phyloP scores from a whole-genome alignment of 495 filamentous ascomycete genomes.

The Umbilicaria muhlenbergii region DNA sequence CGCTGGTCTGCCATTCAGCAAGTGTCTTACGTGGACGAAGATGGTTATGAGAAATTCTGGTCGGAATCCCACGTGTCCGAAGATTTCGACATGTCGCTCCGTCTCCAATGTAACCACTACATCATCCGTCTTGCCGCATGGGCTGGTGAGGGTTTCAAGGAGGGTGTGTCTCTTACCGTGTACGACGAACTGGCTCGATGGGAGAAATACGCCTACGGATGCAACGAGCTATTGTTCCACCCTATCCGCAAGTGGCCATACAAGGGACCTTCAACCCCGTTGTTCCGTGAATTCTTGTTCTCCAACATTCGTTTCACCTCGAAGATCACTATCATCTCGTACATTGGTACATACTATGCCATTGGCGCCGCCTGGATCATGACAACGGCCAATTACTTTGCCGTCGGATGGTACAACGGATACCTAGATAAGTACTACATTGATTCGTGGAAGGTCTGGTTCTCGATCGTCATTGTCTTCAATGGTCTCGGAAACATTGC shows the following conservation, averaged over 20 bases:
- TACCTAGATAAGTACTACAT: slow-evolving; percentile 67
- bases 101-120: slow-evolving; percentile 57
- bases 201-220: slow-evolving; percentile 81
- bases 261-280: slow-evolving; percentile 51
- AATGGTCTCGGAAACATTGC: slow-evolving; percentile 31
- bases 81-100: slow-evolving; percentile 77
- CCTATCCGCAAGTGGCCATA: slow-evolving; percentile 33
- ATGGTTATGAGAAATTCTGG: slow-evolving; percentile 65
- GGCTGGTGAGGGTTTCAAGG: slow-evolving; percentile 65
- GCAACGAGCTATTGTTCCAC: slow-evolving; percentile 66
- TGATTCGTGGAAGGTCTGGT: slow-evolving; percentile 43
- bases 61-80: slow-evolving; percentile 70
- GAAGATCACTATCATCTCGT: slow-evolving; percentile 68
- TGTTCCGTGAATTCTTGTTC: slow-evolving; percentile 56
- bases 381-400: slow-evolving; percentile 64
- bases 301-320: slow-evolving; percentile 64
- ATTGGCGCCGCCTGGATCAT: slow-evolving; percentile 70
- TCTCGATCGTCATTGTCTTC: slow-evolving; percentile 30
- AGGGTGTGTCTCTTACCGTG: slow-evolving; percentile 71
- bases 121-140: slow-evolving; percentile 62
- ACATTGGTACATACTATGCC: slow-evolving; percentile 77
- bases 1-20: slow-evolving; percentile 68
- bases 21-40: slow-evolving; percentile 50
- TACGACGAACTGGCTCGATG: slow-evolving; percentile 73
- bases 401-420: slow-evolving; percentile 63